Base-by-base conservation (phyloP, 1,139 yeast species). In the Wickerhamomyces sp. region DNA sequence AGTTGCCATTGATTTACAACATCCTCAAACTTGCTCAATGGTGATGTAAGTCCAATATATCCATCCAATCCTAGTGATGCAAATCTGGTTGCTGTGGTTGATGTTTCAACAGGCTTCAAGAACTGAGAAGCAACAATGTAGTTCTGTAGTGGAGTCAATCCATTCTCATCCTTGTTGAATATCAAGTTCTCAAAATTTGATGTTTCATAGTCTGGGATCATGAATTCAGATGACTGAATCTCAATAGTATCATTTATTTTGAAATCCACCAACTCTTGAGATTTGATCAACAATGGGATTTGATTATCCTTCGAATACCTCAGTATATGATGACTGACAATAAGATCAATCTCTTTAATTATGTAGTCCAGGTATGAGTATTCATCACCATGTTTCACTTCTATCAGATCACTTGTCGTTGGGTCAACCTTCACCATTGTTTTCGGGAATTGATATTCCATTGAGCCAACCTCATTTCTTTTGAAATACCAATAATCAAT, bases 1-100 rank as follows among this genome's bases (percentile, higher is more conserved):
- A 52, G 36, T 14, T 69, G 72, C 61, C 64, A 61, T 41, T 62
- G 65, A 45, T 69, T 69, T 35, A 67, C 42, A 36, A 67, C 52
- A 10, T 53, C 50, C 46, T 68, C 72, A 15, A 64, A 48, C 42
- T 52, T 57, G 10, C 49, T 48, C n/a, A 61, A 51, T 1, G 58
- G 54, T 2, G 53, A 46, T 7, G 58, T 55, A 32, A 67, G 56
- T 3, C 60, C 54, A 7, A 62, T 58, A 43, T 48, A 59, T 0
- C 61, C 59, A 13, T 39, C 38, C 8, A 66, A 46, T 0, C 73
- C 73, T 5, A 64, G 44, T 9, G 52, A 48, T 4, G 52, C 44
- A 40, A 40, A 51, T 10, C 42, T 41, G 2, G 27, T n/a, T 0
- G 31, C 27, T 5, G 36, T 37, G 3, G 50, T 43, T 3, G 45